Base-by-base conservation (phyloP, 148 eudicot species). In the Silene latifolia region DNA sequence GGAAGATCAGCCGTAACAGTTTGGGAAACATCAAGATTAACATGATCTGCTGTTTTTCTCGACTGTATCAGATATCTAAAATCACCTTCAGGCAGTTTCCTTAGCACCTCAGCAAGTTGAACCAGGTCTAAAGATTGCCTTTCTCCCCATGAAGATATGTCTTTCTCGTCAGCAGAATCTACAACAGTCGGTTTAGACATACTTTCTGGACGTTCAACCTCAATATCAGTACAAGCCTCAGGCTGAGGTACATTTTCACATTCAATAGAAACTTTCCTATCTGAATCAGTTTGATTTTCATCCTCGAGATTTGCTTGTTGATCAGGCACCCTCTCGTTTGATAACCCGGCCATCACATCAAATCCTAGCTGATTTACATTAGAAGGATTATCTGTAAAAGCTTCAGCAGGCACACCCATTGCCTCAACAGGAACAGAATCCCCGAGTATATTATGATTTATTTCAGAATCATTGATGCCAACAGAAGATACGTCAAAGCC, bases 41-140 rank as follows among this genome's bases (percentile, higher is more conserved):
- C 80, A 76, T 68, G 20, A 69, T 77, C 67, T 71, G 39, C 67
- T 15, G 72, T 54, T 64, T 81, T 80, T 76, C 87, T 85, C 74
- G 87, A 87, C 56, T 67, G 77, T 60, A 84, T 64, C 82, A 90
- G 74, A 76, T 86, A 82, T 71, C 54, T 80, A 72, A 85, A 85
- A 47, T 88, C 91, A 64, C 78, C 88, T 76, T 86, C 88, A 80
- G 85, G 80, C 29, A 92, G 89, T 71, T 71, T 57, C 62, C 80
- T 80, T 21, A 87, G 77, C 66, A 89, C 69, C 77, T 85, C 85
- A 21, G 86, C 87, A 51, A 90, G 95, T 77, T 85, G 83, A 75
- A 74, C 67, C n/a, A 87, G 79, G 72, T 84, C 83, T 58, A 85
- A 32, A 35, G 76, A 79, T 60, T 81, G 72, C 67, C 72, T 79